These are phyloP conservation scores for Diplodia mutila DNA, from an alignment of 2,329 filamentous ascomycete species.

Conservation along the genomic window DNA sequence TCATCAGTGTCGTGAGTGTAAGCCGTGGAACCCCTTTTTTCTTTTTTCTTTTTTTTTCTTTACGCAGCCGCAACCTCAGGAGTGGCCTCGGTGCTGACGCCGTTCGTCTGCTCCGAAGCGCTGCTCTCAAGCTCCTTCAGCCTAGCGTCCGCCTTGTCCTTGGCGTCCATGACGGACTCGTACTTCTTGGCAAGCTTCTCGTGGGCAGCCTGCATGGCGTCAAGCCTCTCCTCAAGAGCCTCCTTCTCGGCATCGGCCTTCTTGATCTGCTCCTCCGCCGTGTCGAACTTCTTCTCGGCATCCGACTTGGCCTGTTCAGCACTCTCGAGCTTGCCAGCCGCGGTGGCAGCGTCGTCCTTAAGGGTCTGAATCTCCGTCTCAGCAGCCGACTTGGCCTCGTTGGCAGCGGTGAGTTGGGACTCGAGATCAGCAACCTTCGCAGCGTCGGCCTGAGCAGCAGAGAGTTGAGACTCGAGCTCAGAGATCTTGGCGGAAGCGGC, in stretches of 20 bases:
- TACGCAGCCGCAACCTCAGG: slow-evolving; percentile 7
- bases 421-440: slow-evolving; percentile 23
- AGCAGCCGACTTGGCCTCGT: slow-evolving; percentile 9
- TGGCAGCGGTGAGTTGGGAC: slow-evolving; percentile 9
- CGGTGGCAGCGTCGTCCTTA: slow-evolving; percentile 4
- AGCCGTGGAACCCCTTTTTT: background rate
- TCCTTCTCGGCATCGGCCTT: slow-evolving; percentile 32
- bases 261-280: slow-evolving; percentile 31
- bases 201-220: slow-evolving; percentile 30
- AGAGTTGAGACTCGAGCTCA: slow-evolving; percentile 29
- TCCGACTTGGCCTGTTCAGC: slow-evolving; percentile 16
- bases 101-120: slow-evolving; percentile 16
- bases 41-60: background rate
- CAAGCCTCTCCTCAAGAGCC: slow-evolving; percentile 26
- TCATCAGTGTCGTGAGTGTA: slow-evolving; percentile 5
- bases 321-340: background rate
- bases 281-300: slow-evolving; percentile 13
- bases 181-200: slow-evolving; percentile 33
- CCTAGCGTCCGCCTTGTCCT: slow-evolving; percentile 25
- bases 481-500: slow-evolving; percentile 34
- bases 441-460: slow-evolving; percentile 30
- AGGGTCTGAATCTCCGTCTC: slow-evolving; percentile 9
- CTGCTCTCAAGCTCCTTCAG: slow-evolving; percentile 13
- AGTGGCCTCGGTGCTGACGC: background rate
- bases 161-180: slow-evolving; percentile 31